Percentiles rank a stretch among this genome's conserved stretches.
These are phyloP conservation scores for Debaryomyces sp. DNA, from an alignment of 1,139 yeast genomes.

Conservation along the genomic window DNA sequence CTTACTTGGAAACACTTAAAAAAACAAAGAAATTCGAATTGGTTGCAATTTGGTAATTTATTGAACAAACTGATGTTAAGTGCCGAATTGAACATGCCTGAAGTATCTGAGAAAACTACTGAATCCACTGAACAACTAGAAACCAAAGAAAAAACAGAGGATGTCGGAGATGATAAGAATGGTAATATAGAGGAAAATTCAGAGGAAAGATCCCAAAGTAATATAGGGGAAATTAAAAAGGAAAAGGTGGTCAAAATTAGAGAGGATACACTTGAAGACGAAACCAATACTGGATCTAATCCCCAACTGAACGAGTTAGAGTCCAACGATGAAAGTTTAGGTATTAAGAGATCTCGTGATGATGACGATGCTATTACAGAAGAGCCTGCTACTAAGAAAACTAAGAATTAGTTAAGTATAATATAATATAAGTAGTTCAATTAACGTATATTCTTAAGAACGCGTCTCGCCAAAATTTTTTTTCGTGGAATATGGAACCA, in stretches of 20 bases:
- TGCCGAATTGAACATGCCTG: conserved; percentile 1
- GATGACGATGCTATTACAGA: conserved; percentile 1
- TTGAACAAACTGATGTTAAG: conserved; percentile 20
- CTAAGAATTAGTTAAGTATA: conserved; percentile 1
- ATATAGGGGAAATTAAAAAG: background rate
- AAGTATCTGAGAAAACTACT: background rate
- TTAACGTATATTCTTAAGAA: background rate
- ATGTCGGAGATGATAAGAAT: background rate
- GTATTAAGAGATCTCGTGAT: conserved; percentile 5
- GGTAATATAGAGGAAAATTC: background rate
- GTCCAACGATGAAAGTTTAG: background rate
- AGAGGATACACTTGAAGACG: conserved; percentile 2
- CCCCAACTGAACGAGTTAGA: background rate
- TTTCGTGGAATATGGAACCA: background rate
- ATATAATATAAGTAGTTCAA: background rate
- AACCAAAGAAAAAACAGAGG: conserved; percentile 10
- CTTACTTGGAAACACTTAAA: conserved; percentile 35
- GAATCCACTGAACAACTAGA: conserved; percentile 7
- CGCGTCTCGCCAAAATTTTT: conserved; percentile 6
- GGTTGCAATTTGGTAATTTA: conserved; percentile 23
- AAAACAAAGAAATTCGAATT: conserved; percentile 20
- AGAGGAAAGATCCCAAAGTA: background rate
- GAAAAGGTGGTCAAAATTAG: background rate
- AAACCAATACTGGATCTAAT: background rate
- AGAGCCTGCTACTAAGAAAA: conserved; percentile 1